These are phyloP conservation scores for Pythium plurisporium DNA, from an alignment of 352 stramenopile genomes.

Conservation along the genomic window DNA sequence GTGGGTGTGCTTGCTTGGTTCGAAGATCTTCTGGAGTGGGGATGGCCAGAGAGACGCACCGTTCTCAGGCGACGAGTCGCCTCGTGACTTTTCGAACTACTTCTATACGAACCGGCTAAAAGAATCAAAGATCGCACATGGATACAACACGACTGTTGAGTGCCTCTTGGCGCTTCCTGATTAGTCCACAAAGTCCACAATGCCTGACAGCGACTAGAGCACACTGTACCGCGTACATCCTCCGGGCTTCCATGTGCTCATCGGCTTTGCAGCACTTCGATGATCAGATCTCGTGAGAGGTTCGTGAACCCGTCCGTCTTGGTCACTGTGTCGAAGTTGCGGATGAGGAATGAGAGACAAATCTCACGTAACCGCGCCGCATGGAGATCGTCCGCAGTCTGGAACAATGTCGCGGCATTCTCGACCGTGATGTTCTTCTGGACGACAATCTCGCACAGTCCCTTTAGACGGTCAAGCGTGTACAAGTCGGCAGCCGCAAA, in stretches of 20 bases:
- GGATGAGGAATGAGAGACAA: constrained; percentile 86
- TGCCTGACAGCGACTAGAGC: too few species aligned
- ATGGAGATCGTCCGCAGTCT: constrained; percentile 83
- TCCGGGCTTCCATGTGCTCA: too few species aligned
- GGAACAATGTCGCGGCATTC: constrained; percentile 82
- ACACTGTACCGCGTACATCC: not conserved
- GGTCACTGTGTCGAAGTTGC: constrained; percentile 89
- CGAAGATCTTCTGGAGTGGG: too few species aligned
- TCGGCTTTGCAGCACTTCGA: constrained; percentile 83
- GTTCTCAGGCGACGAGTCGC: not conserved
- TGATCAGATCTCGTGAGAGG: constrained; percentile 84
- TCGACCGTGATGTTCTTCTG: constrained; percentile 88
- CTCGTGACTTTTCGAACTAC: not conserved
- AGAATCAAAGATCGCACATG: too few species aligned
- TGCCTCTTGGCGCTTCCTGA: too few species aligned
- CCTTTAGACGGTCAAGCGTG: constrained; percentile 91
- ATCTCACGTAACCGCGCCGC: constrained; percentile 83
- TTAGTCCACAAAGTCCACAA: too few species aligned
- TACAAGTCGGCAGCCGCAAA: constrained; percentile 95
- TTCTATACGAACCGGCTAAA: too few species aligned
- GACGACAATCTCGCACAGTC: constrained; percentile 87
- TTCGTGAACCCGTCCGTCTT: constrained; percentile 87
- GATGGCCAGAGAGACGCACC: too few species aligned
- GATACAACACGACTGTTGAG: too few species aligned
- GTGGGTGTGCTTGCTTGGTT: too few species aligned